phyloP scores from a whole-genome alignment of 768 basidiomycete species.

The Chlorophyllum brunneum region DNA sequence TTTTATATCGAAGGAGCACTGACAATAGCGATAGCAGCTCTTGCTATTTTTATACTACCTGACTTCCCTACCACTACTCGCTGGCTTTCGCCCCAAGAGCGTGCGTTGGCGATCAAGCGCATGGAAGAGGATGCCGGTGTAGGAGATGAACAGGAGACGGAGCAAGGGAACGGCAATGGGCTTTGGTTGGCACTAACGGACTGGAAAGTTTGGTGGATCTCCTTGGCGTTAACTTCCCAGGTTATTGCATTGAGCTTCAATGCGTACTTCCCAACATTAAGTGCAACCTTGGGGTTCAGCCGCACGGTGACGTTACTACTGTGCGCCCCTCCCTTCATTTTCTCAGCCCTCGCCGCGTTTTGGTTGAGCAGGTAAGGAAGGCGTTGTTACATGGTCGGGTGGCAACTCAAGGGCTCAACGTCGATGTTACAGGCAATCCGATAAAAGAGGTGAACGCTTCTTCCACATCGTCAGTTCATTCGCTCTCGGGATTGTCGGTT shows the following conservation, averaged over 20 bases:
- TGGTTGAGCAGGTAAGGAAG: conserved; percentile 36
- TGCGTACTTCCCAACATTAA: conserved; percentile 76
- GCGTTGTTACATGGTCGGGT: neutral
- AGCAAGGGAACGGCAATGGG: conserved; percentile 37
- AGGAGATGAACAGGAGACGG: conserved; percentile 43
- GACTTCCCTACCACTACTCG: conserved; percentile 70
- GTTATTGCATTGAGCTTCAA: conserved; percentile 71
- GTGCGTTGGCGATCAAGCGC: conserved; percentile 53
- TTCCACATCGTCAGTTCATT: conserved; percentile 61
- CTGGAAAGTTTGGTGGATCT: conserved; percentile 84
- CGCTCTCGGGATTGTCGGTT: conserved; percentile 65
- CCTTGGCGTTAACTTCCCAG: conserved; percentile 56
- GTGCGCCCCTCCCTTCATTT: conserved; percentile 79
- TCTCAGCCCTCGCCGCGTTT: conserved; percentile 61
- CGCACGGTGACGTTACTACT: conserved; percentile 66
- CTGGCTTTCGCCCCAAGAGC: conserved; percentile 65
- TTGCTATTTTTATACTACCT: conserved; percentile 68
- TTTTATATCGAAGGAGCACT: conserved; percentile 72
- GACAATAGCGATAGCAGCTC: conserved; percentile 51
- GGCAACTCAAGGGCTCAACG: neutral
- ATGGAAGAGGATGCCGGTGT: conserved; percentile 67
- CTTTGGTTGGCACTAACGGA: conserved; percentile 64
- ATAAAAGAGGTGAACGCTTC: conserved; percentile 70
- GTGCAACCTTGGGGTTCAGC: conserved; percentile 66
- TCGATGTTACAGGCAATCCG: conserved; percentile 57